These are phyloP conservation scores for Gossypium davidsonii DNA, from an alignment of 441 rosid genomes.

Conservation along the genomic window DNA sequence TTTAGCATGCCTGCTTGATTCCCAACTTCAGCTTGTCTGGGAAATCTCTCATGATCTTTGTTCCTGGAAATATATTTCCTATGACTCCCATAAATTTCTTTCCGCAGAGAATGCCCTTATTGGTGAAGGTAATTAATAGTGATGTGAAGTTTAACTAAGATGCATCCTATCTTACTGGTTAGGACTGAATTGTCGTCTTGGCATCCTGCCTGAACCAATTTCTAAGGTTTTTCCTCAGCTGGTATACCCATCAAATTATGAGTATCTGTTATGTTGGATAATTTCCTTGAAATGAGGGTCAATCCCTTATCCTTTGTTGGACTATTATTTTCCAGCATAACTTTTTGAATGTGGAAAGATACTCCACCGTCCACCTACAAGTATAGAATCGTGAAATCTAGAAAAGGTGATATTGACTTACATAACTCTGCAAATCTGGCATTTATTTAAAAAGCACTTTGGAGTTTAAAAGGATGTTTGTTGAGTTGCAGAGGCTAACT, in stretches of 20 bases:
- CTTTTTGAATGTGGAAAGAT: not conserved
- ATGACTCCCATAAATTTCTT: not conserved
- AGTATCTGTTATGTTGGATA: not conserved
- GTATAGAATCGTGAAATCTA: not conserved
- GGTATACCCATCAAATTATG: not conserved
- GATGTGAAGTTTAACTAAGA: not conserved
- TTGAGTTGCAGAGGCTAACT: not conserved
- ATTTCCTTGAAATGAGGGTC: conserved; percentile 1
- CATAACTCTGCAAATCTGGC: not conserved
- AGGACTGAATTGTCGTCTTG: conserved; percentile 10
- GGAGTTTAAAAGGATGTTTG: conserved; percentile 1
- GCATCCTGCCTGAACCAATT: conserved; percentile 1
- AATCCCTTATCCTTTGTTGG: not conserved
- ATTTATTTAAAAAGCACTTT: not conserved
- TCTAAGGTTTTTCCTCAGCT: conserved; percentile 6
- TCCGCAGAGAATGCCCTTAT: not conserved
- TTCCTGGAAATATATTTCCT: not conserved
- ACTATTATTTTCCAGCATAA: not conserved
- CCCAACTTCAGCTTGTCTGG: not conserved
- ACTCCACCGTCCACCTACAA: not conserved
- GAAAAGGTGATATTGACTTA: not conserved
- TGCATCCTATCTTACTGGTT: not conserved
- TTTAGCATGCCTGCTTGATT: conserved; percentile 1
- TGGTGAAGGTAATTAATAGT: not conserved
- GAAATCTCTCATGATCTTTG: not conserved